phyloP scores from a whole-genome alignment of 805 yeast genomes.

The Metschnikowia anglica region DNA sequence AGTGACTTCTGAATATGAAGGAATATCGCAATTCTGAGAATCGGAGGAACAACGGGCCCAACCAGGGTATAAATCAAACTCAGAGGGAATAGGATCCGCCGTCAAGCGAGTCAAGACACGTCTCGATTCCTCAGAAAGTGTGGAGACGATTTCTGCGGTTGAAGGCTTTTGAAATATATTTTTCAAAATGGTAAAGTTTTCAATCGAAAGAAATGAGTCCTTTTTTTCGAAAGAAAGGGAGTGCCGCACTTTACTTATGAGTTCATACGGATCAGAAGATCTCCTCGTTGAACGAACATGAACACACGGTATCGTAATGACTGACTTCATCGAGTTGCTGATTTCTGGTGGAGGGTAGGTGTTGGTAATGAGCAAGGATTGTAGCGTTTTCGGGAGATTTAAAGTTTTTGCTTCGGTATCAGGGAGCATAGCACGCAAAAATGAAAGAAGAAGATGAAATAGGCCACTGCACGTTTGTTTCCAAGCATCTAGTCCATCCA shows the following conservation, averaged over 20 bases:
- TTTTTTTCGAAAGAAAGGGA: conserved; percentile 69
- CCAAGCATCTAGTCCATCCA: conserved; percentile 76
- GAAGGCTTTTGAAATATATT: conserved; percentile 62
- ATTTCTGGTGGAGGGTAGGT: conserved; percentile 58
- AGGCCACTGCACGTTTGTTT: conserved; percentile 80
- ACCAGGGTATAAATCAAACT: conserved; percentile 43
- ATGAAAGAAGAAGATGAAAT: conserved; percentile 75
- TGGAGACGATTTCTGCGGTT: conserved; percentile 53
- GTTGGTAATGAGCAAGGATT: conserved; percentile 59
- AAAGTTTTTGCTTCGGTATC: conserved; percentile 57
- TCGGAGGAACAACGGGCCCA: conserved; percentile 24
- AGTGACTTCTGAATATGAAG: conserved; percentile 36
- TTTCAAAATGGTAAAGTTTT: conserved; percentile 73
- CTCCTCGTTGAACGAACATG: conserved; percentile 53
- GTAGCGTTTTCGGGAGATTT: conserved; percentile 65
- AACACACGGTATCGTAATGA: conserved; percentile 60
- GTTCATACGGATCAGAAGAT: conserved; percentile 52
- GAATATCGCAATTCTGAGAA: conserved; percentile 27
- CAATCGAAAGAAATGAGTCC: conserved; percentile 67
- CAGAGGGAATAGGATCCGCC: conserved; percentile 35
- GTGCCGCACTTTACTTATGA: conserved; percentile 49
- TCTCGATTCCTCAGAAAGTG: conserved; percentile 72
- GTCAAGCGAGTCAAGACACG: conserved; percentile 48
- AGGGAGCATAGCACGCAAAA: conserved; percentile 74
- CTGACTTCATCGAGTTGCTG: conserved; percentile 34